phyloP scores from a whole-genome alignment of 2,329 filamentous ascomycete species.

The Fusarium beomiforme region DNA sequence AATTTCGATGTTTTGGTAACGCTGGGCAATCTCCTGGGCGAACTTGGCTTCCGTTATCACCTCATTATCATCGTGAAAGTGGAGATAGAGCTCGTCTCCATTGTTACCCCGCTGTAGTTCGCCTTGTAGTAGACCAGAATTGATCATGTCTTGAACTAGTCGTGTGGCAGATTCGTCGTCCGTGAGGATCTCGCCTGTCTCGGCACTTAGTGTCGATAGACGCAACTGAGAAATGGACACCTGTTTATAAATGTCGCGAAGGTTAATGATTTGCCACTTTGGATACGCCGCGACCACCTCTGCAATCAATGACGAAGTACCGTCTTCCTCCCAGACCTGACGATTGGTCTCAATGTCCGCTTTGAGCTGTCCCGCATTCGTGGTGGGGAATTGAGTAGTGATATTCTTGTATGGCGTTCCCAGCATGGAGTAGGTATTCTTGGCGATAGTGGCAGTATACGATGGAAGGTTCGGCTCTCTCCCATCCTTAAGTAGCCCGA shows the following conservation, averaged over 20 bases:
- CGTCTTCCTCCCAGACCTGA: constrained; percentile 73
- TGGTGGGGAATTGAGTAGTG: constrained; percentile 72
- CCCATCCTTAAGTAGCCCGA: constrained; percentile 77
- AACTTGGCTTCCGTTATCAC: constrained; percentile 62
- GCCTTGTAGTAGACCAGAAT: constrained; percentile 62
- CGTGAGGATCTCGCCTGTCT: constrained; percentile 58
- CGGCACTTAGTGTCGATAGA: constrained; percentile 61
- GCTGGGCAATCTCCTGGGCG: constrained; percentile 55
- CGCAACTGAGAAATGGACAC: constrained; percentile 65
- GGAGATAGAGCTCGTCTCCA: constrained; percentile 58
- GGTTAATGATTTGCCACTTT: constrained; percentile 77
- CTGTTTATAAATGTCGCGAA: constrained; percentile 76
- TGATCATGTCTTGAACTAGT: constrained; percentile 66
- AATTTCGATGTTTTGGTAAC: constrained; percentile 54
- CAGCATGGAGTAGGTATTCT: constrained; percentile 66
- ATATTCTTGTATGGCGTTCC: constrained; percentile 77
- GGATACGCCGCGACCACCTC: constrained; percentile 78
- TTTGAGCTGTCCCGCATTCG: constrained; percentile 65
- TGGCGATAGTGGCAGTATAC: constrained; percentile 61
- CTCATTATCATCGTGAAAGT: constrained; percentile 57
- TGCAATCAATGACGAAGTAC: constrained; percentile 75
- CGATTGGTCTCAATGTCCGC: constrained; percentile 69
- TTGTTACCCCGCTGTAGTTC: constrained; percentile 58
- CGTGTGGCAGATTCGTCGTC: constrained; percentile 55
- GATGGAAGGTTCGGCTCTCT: constrained; percentile 64